Evolutionary conservation across 2,329 filamentous ascomycete species (phyloP).

Genomic region (Xylaria sp.): DNA sequence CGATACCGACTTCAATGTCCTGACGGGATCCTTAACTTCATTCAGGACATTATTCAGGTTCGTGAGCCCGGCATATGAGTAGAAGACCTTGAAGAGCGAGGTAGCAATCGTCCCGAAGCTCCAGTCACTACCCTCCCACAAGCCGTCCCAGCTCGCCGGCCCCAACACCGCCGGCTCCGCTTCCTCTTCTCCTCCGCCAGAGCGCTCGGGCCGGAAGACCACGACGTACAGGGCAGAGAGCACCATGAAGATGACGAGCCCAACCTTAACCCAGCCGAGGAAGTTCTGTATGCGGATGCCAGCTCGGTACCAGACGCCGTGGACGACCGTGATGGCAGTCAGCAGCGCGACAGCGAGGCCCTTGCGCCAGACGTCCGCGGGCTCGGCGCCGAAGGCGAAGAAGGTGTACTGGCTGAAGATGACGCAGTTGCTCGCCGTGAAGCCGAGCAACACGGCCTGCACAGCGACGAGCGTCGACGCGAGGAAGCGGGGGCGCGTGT

Average conservation of each 20-base stretch:
- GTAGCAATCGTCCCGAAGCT: slow-evolving; percentile 75
- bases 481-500: slow-evolving; percentile 70
- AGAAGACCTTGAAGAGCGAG: slow-evolving; percentile 74
- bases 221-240: slow-evolving; percentile 70
- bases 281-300: slow-evolving; percentile 71
- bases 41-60: slow-evolving; percentile 78
- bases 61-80: slow-evolving; percentile 73
- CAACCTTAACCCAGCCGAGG: slow-evolving; percentile 72
- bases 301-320: slow-evolving; percentile 66
- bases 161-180: slow-evolving; percentile 25
- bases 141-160: slow-evolving; percentile 57
- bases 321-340: slow-evolving; percentile 66
- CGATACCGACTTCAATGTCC: slow-evolving; percentile 72
- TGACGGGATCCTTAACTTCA: slow-evolving; percentile 75
- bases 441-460: slow-evolving; percentile 72
- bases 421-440: slow-evolving; percentile 76
- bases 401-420: slow-evolving; percentile 74
- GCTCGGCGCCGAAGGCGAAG: slow-evolving; percentile 65
- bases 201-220: slow-evolving; percentile 52
- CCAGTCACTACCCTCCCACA: slow-evolving; percentile 76
- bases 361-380: slow-evolving; percentile 64
- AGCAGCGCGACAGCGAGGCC: slow-evolving; percentile 67
- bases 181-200: slow-evolving; percentile 22
- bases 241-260: slow-evolving; percentile 70
- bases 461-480: slow-evolving; percentile 72